Conservation (phyloP, 2,329 filamentous ascomycete species). For the Zymoseptoria passerinii region DNA sequence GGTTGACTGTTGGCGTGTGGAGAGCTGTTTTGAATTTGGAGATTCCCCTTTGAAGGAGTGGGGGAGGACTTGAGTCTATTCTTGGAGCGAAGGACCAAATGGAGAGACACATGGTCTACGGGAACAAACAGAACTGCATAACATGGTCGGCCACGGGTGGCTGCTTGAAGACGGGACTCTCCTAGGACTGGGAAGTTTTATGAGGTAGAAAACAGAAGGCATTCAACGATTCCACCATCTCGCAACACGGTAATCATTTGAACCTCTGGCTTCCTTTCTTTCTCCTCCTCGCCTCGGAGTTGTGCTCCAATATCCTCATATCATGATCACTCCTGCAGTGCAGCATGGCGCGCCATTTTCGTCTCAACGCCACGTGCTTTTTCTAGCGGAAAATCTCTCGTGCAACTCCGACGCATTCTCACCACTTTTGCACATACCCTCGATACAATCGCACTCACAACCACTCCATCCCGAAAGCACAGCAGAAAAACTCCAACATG, state of each 20-base stretch:
- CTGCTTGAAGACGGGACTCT: neutral
- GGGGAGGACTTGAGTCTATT: neutral
- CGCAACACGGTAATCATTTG: too few relatives aligned
- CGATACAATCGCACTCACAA: neutral
- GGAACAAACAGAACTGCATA: neutral
- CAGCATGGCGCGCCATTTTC: neutral
- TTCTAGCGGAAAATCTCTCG: neutral
- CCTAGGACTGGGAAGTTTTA: neutral
- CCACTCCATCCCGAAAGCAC: neutral
- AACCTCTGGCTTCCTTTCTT: neutral
- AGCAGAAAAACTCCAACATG: slow-evolving; percentile 6
- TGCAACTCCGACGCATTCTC: neutral
- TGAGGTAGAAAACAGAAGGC: neutral
- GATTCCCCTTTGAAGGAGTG: neutral
- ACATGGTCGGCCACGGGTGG: neutral
- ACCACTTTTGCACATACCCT: neutral
- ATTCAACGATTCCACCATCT: neutral
- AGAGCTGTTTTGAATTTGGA: too few relatives aligned
- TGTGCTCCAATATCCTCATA: too few relatives aligned
- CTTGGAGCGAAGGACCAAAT: neutral
- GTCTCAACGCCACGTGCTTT: neutral
- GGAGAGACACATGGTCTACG: neutral
- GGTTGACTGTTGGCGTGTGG: neutral
- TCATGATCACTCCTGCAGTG: too few relatives aligned
- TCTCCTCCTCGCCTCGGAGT: too few relatives aligned